Evolutionary conservation across 371 early-diverging fungal genomes (phyloP).

Genomic region (Hamiltosporidium tvaerminnensis): DNA sequence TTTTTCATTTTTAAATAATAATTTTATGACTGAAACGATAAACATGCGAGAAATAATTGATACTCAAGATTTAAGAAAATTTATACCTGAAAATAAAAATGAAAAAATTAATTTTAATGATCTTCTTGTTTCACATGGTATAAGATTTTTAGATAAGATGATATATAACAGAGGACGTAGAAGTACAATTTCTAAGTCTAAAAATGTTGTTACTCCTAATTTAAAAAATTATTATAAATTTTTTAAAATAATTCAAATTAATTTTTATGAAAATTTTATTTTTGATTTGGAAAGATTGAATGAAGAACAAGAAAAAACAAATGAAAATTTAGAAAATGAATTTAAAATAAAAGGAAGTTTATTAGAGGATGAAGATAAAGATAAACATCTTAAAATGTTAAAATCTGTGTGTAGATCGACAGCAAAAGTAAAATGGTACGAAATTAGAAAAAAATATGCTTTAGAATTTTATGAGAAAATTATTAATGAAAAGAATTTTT

Average conservation of each 20-base stretch:
- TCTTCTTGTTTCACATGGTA: constrained; percentile 19
- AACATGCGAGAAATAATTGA: constrained; percentile 27
- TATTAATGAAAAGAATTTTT: too few relatives aligned
- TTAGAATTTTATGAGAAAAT: constrained; percentile 35
- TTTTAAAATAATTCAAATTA: too few relatives aligned
- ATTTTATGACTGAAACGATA: background rate
- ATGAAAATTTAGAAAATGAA: constrained; percentile 7
- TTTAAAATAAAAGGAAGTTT: constrained; percentile 12
- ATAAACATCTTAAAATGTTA: constrained; percentile 9
- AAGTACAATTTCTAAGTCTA: constrained; percentile 33
- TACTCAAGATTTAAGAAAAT: constrained; percentile 25
- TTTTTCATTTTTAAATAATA: background rate
- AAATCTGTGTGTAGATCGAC: constrained; percentile 35
- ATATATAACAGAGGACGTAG: constrained; percentile 9
- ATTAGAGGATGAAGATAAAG: constrained; percentile 11
- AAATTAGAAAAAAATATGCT: constrained; percentile 30
- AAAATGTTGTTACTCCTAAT: constrained; percentile 23
- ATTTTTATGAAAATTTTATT: constrained; percentile 11
- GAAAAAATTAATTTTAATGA: constrained; percentile 26
- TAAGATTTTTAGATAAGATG: constrained; percentile 35
- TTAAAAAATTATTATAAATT: too few relatives aligned
- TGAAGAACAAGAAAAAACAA: constrained; percentile 22
- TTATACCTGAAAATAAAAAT: constrained; percentile 12
- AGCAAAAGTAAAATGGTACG: constrained; percentile 40
- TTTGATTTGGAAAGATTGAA: constrained; percentile 12